phyloP scores from a whole-genome alignment of 2,329 filamentous ascomycete genomes.

The Sporothrix curviconia region DNA sequence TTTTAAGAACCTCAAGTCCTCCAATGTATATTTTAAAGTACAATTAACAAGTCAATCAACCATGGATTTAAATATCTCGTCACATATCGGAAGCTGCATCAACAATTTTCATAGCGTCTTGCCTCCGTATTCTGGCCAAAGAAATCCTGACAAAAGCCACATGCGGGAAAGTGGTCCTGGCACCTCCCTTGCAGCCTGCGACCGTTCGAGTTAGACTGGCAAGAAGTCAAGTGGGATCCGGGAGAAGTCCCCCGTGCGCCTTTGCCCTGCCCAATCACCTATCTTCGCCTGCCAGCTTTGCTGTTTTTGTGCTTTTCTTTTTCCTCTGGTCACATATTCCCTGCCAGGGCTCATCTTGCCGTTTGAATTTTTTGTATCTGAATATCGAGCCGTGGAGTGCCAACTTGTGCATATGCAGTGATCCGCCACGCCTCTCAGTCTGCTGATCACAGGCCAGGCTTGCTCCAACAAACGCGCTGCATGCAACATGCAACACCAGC shows the following conservation, averaged over 20 bases:
- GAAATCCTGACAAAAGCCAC: neutral
- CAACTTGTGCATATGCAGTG: too few species aligned
- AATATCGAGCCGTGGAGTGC: too few species aligned
- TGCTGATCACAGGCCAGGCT: neutral
- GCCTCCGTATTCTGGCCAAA: neutral
- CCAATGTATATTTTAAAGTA: too few species aligned
- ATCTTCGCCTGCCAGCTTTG: too few species aligned
- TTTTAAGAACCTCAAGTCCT: too few species aligned
- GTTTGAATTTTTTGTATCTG: neutral
- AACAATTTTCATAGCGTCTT: neutral
- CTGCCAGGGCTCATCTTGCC: neutral
- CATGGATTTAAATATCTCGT: too few species aligned
- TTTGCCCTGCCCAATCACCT: too few species aligned
- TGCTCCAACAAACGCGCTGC: neutral
- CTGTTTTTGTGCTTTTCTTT: neutral
- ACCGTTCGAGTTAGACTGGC: neutral
- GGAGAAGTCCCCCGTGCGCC: too few species aligned
- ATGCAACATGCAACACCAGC: neutral
- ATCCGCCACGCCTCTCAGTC: too few species aligned
- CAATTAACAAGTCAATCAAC: too few species aligned
- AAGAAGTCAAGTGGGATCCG: neutral
- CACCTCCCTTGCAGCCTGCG: neutral
- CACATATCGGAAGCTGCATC: neutral
- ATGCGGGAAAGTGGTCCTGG: neutral
- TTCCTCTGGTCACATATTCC: neutral